Conservation (phyloP, 192 early-diverging fungal species). For the Paraglomus brasilianum region DNA sequence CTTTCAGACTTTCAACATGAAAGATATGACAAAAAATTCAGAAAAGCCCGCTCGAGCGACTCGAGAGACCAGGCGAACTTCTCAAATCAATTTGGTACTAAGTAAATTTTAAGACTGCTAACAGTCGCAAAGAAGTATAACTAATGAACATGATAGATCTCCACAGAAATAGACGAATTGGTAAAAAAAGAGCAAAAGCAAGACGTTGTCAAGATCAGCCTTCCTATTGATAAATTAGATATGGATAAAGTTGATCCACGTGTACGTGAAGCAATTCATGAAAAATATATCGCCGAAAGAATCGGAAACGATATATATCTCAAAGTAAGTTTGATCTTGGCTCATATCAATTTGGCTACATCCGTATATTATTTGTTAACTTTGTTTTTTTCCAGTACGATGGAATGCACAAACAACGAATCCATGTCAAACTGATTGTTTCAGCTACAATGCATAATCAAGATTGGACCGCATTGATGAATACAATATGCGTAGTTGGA, state of each 20-base stretch:
- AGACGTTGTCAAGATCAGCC: neutral
- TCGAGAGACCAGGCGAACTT: neutral
- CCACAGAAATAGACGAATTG: slow-evolving; percentile 1
- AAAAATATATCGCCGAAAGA: neutral
- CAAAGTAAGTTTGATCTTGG: slow-evolving; percentile 11
- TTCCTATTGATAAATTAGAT: too few relatives aligned
- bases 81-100: slow-evolving; percentile 6
- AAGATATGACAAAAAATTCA: too few relatives aligned
- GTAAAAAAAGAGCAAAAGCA: neutral
- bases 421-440: neutral
- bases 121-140: slow-evolving; percentile 1
- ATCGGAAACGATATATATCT: neutral
- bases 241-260: neutral
- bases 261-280: neutral
- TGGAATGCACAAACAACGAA: neutral
- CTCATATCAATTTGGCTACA: neutral
- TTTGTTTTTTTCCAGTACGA: neutral
- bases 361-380: slow-evolving; percentile 7
- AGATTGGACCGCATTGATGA: too few relatives aligned
- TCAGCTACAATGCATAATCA: too few relatives aligned
- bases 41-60: too few relatives aligned
- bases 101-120: slow-evolving; percentile 4
- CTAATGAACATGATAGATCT: slow-evolving; percentile 11
- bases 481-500: too few relatives aligned
- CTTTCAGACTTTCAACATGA: too few relatives aligned